Evolutionary conservation across 306 rosid genomes (phyloP).

Genomic region (Leucaena leucocephala): DNA sequence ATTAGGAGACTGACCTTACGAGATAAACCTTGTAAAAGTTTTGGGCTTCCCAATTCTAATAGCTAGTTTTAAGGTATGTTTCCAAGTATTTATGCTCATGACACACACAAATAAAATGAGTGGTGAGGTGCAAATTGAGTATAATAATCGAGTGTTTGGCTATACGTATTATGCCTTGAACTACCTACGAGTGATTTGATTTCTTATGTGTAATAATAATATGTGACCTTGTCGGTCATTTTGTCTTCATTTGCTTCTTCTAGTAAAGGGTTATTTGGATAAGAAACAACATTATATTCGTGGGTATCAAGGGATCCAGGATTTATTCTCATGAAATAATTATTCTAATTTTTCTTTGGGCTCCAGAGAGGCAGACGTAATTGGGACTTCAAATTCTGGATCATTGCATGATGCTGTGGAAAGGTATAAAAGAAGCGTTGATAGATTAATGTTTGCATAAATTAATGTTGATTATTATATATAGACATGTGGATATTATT

Average conservation of each 20-base stretch:
- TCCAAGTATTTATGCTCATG: no score
- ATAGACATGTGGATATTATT: background rate
- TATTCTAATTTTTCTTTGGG: background rate
- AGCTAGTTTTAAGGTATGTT: no score
- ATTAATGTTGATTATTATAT: background rate
- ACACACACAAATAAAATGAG: no score
- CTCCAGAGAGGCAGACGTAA: background rate
- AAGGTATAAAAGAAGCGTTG: background rate
- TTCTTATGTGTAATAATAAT: background rate
- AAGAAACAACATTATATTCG: background rate
- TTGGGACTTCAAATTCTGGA: slow-evolving; percentile 27
- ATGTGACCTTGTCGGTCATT: background rate
- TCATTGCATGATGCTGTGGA: background rate
- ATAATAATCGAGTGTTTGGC: no score
- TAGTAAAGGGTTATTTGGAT: background rate
- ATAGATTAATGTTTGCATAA: slow-evolving; percentile 9
- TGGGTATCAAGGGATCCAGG: background rate
- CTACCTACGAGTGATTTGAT: background rate
- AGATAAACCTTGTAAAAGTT: no score
- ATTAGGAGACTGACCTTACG: no score
- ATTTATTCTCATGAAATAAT: background rate
- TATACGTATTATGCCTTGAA: background rate
- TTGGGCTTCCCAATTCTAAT: no score
- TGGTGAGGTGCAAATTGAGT: no score
- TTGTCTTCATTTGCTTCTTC: background rate